Evolutionary conservation across 202 grass and related monocot genomes (phyloP).

Genomic region (Panicum virgatum): DNA sequence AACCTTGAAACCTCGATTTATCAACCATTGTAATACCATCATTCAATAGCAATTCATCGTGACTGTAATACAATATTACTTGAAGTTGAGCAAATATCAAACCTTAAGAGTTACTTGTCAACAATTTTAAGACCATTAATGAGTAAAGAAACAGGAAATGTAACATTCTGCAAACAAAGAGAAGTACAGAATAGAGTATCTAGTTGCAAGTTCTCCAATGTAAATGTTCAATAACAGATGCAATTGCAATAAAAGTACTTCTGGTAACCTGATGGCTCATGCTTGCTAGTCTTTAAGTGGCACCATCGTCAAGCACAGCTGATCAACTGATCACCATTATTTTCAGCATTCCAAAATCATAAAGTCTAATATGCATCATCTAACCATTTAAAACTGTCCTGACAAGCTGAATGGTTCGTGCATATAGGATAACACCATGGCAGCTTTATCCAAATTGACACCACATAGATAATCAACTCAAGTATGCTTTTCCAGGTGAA

Average conservation of each 20-base stretch:
- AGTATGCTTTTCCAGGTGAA: background rate
- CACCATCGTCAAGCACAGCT: background rate
- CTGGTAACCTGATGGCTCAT: background rate
- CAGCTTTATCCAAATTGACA: slow-evolving; percentile 18
- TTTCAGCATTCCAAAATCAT: background rate
- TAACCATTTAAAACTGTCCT: slow-evolving; percentile 21
- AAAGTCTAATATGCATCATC: slow-evolving; percentile 9
- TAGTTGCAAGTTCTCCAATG: background rate
- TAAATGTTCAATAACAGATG: background rate
- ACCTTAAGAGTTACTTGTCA: background rate
- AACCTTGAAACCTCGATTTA: background rate
- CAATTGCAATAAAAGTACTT: slow-evolving; percentile 1
- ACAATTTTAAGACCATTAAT: slow-evolving; percentile 17
- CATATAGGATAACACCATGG: too few species aligned
- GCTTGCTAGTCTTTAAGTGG: background rate
- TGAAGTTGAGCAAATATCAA: background rate
- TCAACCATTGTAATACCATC: background rate
- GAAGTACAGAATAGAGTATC: slow-evolving; percentile 17
- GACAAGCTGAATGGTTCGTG: slow-evolving; percentile 15
- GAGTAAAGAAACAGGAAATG: background rate
- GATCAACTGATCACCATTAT: background rate
- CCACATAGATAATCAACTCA: background rate
- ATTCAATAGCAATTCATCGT: too few species aligned
- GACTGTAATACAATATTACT: background rate
- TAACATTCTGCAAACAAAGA: background rate